Base-by-base conservation (phyloP, 495 filamentous ascomycete genomes). In the Bombardia bombarda region DNA sequence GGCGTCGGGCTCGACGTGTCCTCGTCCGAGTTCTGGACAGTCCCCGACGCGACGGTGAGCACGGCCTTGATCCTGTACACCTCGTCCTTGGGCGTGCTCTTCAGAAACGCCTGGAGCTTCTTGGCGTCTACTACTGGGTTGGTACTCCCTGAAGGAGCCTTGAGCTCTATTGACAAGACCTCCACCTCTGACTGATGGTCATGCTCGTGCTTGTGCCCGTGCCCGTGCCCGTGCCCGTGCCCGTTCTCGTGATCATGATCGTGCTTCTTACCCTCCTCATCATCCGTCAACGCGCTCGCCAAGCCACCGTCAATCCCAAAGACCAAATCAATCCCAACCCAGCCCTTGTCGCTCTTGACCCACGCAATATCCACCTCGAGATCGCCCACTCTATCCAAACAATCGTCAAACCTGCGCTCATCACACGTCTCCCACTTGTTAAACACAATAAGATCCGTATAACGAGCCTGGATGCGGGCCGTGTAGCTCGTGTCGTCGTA, bases 1-100 rank as follows among this genome's bases (percentile, higher is more conserved):
- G 42, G 52, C 13, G 31, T 49, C 34, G 32, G 18, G 21, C 45
- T 22, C 9, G 23, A 36, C 2, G 48, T 47, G 7, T 76, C 73
- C 32, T 74, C 77, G 39, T 80, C 74, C 14, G 80, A 85, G 30
- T 78, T 78, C 18, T 58, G 62, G 1, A 89, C 79, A 1, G 73
- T 60, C 1, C 60, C 59, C 5, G 65, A 60, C 3, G 66, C 63
- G 0, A 77, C 63, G 14, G 82, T 78, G 28, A 97, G 52, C 4
- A 95, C 80, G 0, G 87, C 86, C 67, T 98, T 98, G 60, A 97
- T 96, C 21, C 92, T 79, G 60, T 96, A 98, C 1, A 96, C 77
- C 57, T 95, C 88, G 43, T 97, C 92, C 55, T 88, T 90, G 0
- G 86, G 82, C 10, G 88, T 80, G 0, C 74, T 64, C 37, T 70